Evolutionary conservation across 2,329 filamentous ascomycete genomes (phyloP).

Genomic region (Aspergillus clavatus): DNA sequence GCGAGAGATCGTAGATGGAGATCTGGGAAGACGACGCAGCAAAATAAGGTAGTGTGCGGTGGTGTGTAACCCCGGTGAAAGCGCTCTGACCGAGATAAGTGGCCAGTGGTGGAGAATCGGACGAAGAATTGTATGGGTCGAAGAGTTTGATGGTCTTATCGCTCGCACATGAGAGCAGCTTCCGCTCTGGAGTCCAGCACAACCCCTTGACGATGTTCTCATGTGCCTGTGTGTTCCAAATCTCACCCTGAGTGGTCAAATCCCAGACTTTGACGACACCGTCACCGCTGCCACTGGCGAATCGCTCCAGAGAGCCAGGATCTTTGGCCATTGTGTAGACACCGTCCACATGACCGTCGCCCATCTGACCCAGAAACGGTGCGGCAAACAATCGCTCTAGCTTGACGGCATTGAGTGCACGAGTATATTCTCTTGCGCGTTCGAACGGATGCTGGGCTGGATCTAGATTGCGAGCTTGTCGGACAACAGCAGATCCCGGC

Average conservation of each 20-base stretch:
- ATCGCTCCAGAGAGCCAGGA: slow-evolving; percentile 64
- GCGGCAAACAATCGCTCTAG: slow-evolving; percentile 86
- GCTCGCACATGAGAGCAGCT: slow-evolving; percentile 78
- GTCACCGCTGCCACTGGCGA: slow-evolving; percentile 83
- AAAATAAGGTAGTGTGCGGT: slow-evolving; percentile 72
- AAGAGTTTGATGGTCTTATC: slow-evolving; percentile 87
- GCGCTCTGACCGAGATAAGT: slow-evolving; percentile 80
- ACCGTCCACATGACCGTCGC: slow-evolving; percentile 87
- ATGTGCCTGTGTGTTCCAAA: slow-evolving; percentile 76
- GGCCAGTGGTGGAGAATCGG: slow-evolving; percentile 65
- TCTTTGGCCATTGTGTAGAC: slow-evolving; percentile 79
- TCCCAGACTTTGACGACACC: slow-evolving; percentile 94
- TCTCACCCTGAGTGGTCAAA: slow-evolving; percentile 64
- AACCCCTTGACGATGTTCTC: slow-evolving; percentile 91
- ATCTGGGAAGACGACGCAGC: slow-evolving; percentile 71
- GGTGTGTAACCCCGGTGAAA: slow-evolving; percentile 79
- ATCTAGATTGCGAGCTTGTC: slow-evolving; percentile 58
- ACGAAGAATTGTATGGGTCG: slow-evolving; percentile 74
- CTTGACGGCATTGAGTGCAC: slow-evolving; percentile 79
- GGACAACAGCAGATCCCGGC: slow-evolving; percentile 42
- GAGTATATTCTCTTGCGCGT: slow-evolving; percentile 77
- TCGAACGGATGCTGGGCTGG: slow-evolving; percentile 87
- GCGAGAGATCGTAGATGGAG: slow-evolving; percentile 81
- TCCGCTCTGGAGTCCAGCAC: slow-evolving; percentile 80
- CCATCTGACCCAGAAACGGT: slow-evolving; percentile 81